Evolutionary conservation across 257 asterid genomes (phyloP).

Genomic region (Eustoma russellianum): DNA sequence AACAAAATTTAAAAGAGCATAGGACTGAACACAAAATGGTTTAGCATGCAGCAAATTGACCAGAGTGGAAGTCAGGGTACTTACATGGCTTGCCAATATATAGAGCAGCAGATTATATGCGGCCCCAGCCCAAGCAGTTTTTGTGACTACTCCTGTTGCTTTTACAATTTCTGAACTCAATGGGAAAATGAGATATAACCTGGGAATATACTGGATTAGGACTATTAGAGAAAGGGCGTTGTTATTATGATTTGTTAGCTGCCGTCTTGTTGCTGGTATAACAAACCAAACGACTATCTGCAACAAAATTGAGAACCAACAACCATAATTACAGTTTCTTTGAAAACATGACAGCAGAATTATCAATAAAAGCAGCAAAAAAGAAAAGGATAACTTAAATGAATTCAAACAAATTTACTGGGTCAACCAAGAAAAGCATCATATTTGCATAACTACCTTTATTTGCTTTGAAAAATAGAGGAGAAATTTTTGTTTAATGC

Average conservation of each 20-base stretch:
- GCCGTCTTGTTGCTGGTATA: slow-evolving; percentile 73
- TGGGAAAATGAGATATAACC: slow-evolving; percentile 90
- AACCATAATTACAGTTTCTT: background rate
- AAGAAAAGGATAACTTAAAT: too few species aligned
- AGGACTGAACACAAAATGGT: background rate
- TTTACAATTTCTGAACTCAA: slow-evolving; percentile 87
- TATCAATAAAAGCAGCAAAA: too few species aligned
- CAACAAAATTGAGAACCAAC: slow-evolving; percentile 10
- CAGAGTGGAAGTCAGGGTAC: slow-evolving; percentile 22
- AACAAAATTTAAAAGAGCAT: background rate
- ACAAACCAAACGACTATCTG: slow-evolving; percentile 90
- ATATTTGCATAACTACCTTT: too few species aligned
- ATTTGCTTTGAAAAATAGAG: too few species aligned
- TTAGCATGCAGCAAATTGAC: slow-evolving; percentile 1
- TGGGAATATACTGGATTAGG: slow-evolving; percentile 78
- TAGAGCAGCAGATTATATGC: slow-evolving; percentile 87
- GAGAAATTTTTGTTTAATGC: too few species aligned
- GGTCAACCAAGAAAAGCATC: too few species aligned
- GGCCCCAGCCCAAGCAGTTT: slow-evolving; percentile 99
- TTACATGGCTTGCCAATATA: slow-evolving; percentile 96
- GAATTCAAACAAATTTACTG: too few species aligned
- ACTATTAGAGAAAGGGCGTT: slow-evolving; percentile 94
- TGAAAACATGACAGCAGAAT: too few species aligned
- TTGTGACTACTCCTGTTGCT: slow-evolving; percentile 96
- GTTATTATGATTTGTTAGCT: slow-evolving; percentile 55